Conservation (phyloP, 768 basidiomycete genomes). For the Boletus barrowsii region DNA sequence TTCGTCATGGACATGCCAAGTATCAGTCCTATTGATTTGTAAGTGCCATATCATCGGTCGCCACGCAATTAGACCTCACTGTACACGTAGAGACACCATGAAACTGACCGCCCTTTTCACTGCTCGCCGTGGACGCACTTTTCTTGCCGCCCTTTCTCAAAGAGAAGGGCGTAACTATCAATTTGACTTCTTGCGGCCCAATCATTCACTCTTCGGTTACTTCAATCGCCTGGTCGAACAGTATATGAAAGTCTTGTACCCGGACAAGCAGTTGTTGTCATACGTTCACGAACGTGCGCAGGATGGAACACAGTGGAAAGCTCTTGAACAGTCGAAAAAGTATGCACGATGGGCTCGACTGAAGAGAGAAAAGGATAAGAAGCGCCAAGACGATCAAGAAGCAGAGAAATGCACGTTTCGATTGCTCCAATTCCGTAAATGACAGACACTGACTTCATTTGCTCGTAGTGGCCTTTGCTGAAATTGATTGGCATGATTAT, state of each 20-base stretch:
- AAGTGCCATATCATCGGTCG: conserved; percentile 34
- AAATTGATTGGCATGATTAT: conserved; percentile 99
- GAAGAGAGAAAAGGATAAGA: conserved; percentile 81
- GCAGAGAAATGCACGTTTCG: conserved; percentile 76
- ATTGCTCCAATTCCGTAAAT: background rate
- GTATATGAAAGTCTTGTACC: conserved; percentile 87
- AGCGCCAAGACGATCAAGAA: conserved; percentile 86
- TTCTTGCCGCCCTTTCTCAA: conserved; percentile 79
- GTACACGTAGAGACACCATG: conserved; percentile 74
- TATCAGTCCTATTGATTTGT: conserved; percentile 89
- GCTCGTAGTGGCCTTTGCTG: conserved; percentile 80
- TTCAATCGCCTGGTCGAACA: conserved; percentile 98
- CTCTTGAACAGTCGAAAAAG: conserved; percentile 69
- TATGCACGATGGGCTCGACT: conserved; percentile 88
- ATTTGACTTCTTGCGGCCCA: conserved; percentile 95
- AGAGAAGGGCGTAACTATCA: conserved; percentile 95
- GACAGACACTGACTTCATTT: conserved; percentile 1
- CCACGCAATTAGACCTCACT: background rate
- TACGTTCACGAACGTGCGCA: conserved; percentile 67
- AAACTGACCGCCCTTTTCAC: conserved; percentile 96
- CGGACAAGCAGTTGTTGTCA: conserved; percentile 70
- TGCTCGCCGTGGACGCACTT: conserved; percentile 83
- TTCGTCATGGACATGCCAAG: conserved; percentile 86
- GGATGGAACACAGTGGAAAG: conserved; percentile 69
- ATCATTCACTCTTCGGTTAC: conserved; percentile 92